phyloP scores from a whole-genome alignment of 169 alveolate species.

The Cystoisospora suis region DNA sequence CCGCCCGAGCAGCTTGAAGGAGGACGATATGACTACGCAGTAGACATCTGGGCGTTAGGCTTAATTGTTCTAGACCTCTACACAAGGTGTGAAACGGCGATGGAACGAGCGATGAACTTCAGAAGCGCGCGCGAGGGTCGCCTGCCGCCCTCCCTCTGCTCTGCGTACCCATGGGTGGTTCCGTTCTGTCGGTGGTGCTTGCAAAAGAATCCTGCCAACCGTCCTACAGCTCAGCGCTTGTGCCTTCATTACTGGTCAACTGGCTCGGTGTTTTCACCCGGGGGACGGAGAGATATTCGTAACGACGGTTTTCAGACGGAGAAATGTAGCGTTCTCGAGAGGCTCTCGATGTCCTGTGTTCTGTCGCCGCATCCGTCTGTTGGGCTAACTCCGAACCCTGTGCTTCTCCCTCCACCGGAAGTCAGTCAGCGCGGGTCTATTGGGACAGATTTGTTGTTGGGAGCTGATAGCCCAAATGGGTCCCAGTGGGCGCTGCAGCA shows the following conservation, averaged over 20 bases:
- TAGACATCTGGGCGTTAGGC: conserved; percentile 75
- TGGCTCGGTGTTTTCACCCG: conserved; percentile 15
- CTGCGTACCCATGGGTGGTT: not conserved
- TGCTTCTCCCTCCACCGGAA: no score
- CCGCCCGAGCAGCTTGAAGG: conserved; percentile 76
- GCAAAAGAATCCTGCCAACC: conserved; percentile 6
- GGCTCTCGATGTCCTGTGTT: no score
- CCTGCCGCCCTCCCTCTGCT: not conserved
- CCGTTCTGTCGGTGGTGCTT: conserved; percentile 37
- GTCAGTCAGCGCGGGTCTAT: no score
- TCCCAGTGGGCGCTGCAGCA: no score
- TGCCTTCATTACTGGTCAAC: not conserved
- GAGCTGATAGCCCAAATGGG: no score
- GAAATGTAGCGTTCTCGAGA: no score
- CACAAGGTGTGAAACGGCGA: conserved; percentile 66
- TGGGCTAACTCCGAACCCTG: no score
- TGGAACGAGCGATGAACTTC: conserved; percentile 69
- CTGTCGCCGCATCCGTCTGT: no score
- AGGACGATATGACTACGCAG: conserved; percentile 62
- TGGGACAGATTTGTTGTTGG: no score
- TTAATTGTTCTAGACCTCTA: conserved; percentile 68
- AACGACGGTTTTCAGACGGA: not conserved
- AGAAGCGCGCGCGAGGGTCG: conserved; percentile 69
- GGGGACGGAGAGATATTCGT: not conserved
- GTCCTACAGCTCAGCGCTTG: conserved; percentile 16